These are phyloP conservation scores for Melampsora americana DNA, from an alignment of 1,284 basidiomycete species.

Conservation along the genomic window DNA sequence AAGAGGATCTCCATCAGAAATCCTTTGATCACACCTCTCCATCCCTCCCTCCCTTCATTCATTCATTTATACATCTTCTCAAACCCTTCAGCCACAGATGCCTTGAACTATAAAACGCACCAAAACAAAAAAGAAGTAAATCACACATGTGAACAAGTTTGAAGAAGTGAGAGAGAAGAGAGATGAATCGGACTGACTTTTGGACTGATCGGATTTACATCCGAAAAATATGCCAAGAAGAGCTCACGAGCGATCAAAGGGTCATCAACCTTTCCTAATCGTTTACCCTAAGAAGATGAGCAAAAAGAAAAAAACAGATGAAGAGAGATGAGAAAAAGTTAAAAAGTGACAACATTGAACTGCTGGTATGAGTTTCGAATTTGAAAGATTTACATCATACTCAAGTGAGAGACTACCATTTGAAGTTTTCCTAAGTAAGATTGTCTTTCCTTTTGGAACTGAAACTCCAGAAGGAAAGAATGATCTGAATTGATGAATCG, in stretches of 20 bases:
- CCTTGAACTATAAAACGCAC: constrained; percentile 7
- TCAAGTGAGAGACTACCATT: constrained; percentile 53
- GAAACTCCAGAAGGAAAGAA: constrained; percentile 56
- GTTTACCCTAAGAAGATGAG: constrained; percentile 50
- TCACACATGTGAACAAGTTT: background rate
- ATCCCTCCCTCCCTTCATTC: no score
- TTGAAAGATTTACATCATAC: constrained; percentile 52
- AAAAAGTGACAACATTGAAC: background rate
- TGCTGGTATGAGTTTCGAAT: background rate
- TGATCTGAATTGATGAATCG: constrained; percentile 54
- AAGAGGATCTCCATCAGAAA: no score
- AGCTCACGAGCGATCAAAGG: constrained; percentile 55
- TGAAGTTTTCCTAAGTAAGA: constrained; percentile 55
- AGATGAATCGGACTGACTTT: constrained; percentile 46
- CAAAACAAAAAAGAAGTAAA: background rate
- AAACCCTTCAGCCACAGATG: constrained; percentile 30
- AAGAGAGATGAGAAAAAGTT: background rate
- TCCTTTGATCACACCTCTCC: no score
- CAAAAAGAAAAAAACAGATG: background rate
- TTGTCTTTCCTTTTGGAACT: constrained; percentile 57
- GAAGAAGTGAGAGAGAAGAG: background rate
- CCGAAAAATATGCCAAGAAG: constrained; percentile 56
- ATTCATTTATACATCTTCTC: constrained; percentile 4
- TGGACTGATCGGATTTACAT: constrained; percentile 54
- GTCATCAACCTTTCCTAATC: constrained; percentile 54